Evolutionary conservation across 768 basidiomycete species (phyloP).

Genomic region (Heimioporus sp.): DNA sequence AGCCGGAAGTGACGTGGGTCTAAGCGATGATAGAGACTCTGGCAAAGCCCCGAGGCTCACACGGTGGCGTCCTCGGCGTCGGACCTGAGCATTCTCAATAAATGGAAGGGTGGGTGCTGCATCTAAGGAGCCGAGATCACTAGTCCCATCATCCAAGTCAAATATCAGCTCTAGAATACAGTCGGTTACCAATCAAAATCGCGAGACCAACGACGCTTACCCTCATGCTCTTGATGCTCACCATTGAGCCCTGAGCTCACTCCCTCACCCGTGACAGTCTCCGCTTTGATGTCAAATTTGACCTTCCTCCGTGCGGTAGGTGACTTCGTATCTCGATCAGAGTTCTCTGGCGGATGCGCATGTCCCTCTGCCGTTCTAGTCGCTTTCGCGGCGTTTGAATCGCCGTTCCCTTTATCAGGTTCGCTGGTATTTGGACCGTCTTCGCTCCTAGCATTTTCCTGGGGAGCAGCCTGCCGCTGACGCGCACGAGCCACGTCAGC

Average conservation of each 20-base stretch:
- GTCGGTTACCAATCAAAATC: conserved; percentile 2
- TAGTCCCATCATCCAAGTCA: conserved; percentile 57
- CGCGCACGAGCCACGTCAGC: conserved; percentile 35
- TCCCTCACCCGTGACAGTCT: conserved; percentile 45
- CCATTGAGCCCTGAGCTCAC: conserved; percentile 33
- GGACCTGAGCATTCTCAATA: conserved; percentile 26
- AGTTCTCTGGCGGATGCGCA: conserved; percentile 15
- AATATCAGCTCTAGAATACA: conserved; percentile 60
- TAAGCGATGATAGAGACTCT: conserved; percentile 55
- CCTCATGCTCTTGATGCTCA: conserved; percentile 40
- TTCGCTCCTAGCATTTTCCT: conserved; percentile 9
- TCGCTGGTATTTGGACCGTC: conserved; percentile 4
- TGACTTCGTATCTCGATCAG: conserved; percentile 21
- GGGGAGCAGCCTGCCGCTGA: conserved; percentile 12
- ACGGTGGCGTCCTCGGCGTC: conserved; percentile 26
- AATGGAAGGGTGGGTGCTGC: conserved; percentile 38
- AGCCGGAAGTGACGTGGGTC: conserved; percentile 67
- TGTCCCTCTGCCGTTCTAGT: conserved; percentile 7
- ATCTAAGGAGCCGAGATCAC: conserved; percentile 30
- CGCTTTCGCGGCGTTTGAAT: conserved; percentile 12
- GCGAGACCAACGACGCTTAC: conserved; percentile 31
- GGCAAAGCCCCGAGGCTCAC: conserved; percentile 43
- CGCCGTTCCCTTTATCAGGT: conserved; percentile 7
- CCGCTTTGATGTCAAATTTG: conserved; percentile 68
- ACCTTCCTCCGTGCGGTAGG: conserved; percentile 53